Base-by-base conservation (phyloP, 1,139 yeast species). In the Taiozyma sp. region DNA sequence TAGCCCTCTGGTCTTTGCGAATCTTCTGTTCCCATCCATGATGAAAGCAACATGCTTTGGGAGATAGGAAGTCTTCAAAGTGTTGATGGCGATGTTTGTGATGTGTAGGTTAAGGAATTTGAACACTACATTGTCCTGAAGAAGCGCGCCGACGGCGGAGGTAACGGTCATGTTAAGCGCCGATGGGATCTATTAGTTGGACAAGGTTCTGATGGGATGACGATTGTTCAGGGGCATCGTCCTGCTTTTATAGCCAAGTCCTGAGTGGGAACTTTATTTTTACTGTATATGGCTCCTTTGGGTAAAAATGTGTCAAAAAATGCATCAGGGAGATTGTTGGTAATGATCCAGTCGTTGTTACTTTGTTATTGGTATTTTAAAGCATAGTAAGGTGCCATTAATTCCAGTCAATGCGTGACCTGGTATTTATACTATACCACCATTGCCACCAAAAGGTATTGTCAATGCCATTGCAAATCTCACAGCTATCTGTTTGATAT, bases 11-110 rank as follows among this genome's bases (percentile, higher is more conserved):
- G 70, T 71, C 53, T 80, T 79, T 8, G 99, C 99, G 66, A 77
- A 93, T 45, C 98, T 75, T 57, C 99, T 74, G 70, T 93, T 95
- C 3, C 99, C 99, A 67, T 93, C 99, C 99, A 93, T 95, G 53
- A 93, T 90, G 62, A 93, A 83, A 0, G 97, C 97, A 36, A 95
- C 82, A 70, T 95, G 99, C 50, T 75, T 71, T 2, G 99, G 99
- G 1, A 88, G 76, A 0, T 89, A 87, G 0, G 97, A 97, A 1
- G 89, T 80, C 54, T 72, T 75, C 32, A 91, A 70, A 19, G 84
- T 72, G 22, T 69, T 62, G 4, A 52, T 49, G 19, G 56, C 34
- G 27, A 49, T 2, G 12, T 48, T 41, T 29, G 48, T 54, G 19
- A 49, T 23, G 14, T 48, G 32, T 2, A 42, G n/a, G 24, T 49